Evolutionary conservation across 352 stramenopile genomes (phyloP).

Genomic region (Peronosclerospora sorghi): DNA sequence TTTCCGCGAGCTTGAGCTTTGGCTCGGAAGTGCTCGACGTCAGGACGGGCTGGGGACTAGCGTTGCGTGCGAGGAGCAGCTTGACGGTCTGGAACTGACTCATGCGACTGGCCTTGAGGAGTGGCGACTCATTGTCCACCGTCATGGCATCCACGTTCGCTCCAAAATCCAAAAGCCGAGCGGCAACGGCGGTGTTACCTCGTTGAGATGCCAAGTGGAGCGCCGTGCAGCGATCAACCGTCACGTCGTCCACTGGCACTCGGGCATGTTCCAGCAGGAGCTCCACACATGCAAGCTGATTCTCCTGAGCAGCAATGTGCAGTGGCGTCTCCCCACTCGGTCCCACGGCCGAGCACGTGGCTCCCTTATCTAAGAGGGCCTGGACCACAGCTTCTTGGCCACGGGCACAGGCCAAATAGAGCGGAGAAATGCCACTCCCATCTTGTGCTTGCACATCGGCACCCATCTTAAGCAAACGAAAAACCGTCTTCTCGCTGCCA

Average conservation of each 20-base stretch:
- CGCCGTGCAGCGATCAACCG: constrained; percentile 48
- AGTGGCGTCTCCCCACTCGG: constrained; percentile 65
- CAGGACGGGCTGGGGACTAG: constrained; percentile 18
- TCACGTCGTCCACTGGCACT: constrained; percentile 44
- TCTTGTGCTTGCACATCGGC: constrained; percentile 56
- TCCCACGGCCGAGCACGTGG: constrained; percentile 38
- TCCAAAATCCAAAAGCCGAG: constrained; percentile 54
- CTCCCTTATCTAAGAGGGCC: constrained; percentile 45
- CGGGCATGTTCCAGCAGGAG: constrained; percentile 39
- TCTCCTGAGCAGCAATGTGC: constrained; percentile 75
- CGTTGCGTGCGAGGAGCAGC: constrained; percentile 46
- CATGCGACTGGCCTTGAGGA: constrained; percentile 78
- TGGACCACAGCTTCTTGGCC: constrained; percentile 51
- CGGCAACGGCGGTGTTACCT: constrained; percentile 58
- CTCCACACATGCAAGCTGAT: constrained; percentile 59
- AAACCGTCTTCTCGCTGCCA: constrained; percentile 37
- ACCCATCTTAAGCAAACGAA: constrained; percentile 49
- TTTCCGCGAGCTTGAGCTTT: constrained; percentile 13
- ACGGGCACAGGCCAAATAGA: constrained; percentile 71
- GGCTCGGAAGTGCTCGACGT: constrained; percentile 12
- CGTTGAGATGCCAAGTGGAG: constrained; percentile 71
- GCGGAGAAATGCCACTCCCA: constrained; percentile 46
- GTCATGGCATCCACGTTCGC: constrained; percentile 59
- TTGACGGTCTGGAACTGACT: constrained; percentile 71
- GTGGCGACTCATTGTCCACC: constrained; percentile 45